Conservation (phyloP, 768 basidiomycete genomes). For the Panaeolus papilionaceus region DNA sequence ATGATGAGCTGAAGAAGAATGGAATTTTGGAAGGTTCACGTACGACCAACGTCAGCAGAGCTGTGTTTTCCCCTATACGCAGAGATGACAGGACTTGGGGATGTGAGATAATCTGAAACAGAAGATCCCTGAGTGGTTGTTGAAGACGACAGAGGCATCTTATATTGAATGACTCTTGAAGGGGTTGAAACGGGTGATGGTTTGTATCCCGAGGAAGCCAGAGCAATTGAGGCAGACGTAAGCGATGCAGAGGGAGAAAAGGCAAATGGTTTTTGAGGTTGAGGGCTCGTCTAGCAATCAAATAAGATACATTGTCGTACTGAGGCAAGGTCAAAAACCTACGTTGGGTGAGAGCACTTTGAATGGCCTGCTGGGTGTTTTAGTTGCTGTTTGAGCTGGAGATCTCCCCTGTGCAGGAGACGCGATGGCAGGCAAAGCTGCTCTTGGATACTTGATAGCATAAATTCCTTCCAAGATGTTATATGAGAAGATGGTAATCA, state of each 20-base stretch:
- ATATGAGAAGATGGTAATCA: slow-evolving; percentile 39
- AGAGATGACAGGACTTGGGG: slow-evolving; percentile 49
- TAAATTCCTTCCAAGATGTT: slow-evolving; percentile 48
- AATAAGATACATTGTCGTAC: background rate
- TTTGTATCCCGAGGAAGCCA: slow-evolving; percentile 35
- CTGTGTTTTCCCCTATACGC: slow-evolving; percentile 50
- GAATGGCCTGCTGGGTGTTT: slow-evolving; percentile 43
- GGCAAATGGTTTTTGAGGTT: slow-evolving; percentile 50
- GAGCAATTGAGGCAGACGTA: slow-evolving; percentile 30
- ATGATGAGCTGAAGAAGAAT: background rate
- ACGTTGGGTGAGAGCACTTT: slow-evolving; percentile 49
- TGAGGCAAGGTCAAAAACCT: slow-evolving; percentile 20
- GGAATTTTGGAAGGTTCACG: slow-evolving; percentile 20
- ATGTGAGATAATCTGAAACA: slow-evolving; percentile 37
- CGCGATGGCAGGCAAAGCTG: slow-evolving; percentile 37
- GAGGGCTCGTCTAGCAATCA: slow-evolving; percentile 43
- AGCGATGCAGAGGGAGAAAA: slow-evolving; percentile 44
- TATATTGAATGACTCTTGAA: slow-evolving; percentile 44
- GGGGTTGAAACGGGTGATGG: slow-evolving; percentile 49
- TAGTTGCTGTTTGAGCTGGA: slow-evolving; percentile 27
- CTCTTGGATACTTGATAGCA: slow-evolving; percentile 51
- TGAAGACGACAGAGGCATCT: slow-evolving; percentile 36
- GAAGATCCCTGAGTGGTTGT: slow-evolving; percentile 42
- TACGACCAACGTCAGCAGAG: slow-evolving; percentile 44
- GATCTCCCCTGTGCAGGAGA: slow-evolving; percentile 41